Conservation (phyloP, 768 basidiomycete genomes). For the Rickenella mellea region DNA sequence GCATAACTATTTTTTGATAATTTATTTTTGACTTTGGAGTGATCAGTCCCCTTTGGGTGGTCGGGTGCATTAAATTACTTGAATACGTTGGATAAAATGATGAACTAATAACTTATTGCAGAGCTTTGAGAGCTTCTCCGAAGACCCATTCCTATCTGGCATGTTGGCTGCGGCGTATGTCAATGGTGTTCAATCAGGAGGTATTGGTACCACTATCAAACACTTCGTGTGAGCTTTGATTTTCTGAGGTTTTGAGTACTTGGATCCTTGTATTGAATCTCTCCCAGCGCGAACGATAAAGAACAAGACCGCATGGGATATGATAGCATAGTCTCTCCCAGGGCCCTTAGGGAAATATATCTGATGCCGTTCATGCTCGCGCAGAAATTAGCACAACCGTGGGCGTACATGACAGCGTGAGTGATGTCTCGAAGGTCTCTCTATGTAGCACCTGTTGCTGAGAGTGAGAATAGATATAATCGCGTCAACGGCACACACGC, state of each 20-base stretch:
- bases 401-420: conserved; percentile 54
- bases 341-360: conserved; percentile 51
- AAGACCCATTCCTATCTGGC: conserved; percentile 70
- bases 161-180: conserved; percentile 62
- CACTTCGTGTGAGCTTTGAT: conserved; percentile 56
- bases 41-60: conserved; percentile 61
- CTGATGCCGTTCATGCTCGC: conserved; percentile 55
- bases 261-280: background rate
- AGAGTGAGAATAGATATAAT: conserved; percentile 39
- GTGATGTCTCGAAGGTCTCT: conserved; percentile 16
- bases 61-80: conserved; percentile 29
- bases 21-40: conserved; percentile 1
- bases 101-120: conserved; percentile 14
- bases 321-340: conserved; percentile 37
- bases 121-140: conserved; percentile 74
- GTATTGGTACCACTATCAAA: conserved; percentile 71
- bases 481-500: conserved; percentile 69
- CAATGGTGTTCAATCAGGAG: conserved; percentile 68
- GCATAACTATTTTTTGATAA: conserved; percentile 1
- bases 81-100: background rate
- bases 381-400: conserved; percentile 41
- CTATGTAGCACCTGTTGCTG: background rate
- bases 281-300: conserved; percentile 65
- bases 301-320: conserved; percentile 67
- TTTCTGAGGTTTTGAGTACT: background rate